Evolutionary conservation across 768 basidiomycete genomes (phyloP).

Genomic region (Gymnopilus dilepis): DNA sequence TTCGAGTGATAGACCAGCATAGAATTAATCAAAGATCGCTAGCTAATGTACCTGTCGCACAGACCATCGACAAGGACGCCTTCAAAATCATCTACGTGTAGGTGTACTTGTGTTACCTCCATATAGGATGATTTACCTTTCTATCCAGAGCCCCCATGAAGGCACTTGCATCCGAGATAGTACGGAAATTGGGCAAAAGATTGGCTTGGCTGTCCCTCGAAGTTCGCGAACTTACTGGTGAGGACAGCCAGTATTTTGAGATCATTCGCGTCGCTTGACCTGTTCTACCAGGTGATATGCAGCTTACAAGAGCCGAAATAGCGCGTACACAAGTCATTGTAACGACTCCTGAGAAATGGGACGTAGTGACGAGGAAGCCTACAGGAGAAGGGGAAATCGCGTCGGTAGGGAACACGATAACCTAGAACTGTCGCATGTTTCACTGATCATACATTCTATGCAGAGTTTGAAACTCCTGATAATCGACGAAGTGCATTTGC

Average conservation of each 20-base stretch:
- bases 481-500: conserved; percentile 95
- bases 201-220: conserved; percentile 85
- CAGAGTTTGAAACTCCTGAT: conserved; percentile 93
- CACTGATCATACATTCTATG: neutral
- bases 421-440: neutral
- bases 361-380: conserved; percentile 96
- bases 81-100: conserved; percentile 99
- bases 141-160: conserved; percentile 93
- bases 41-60: conserved; percentile 37
- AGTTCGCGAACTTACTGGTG: conserved; percentile 91
- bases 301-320: conserved; percentile 92
- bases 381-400: conserved; percentile 97
- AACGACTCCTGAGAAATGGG: conserved; percentile 99
- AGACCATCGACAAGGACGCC: conserved; percentile 65
- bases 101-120: conserved; percentile 23
- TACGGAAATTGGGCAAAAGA: conserved; percentile 89
- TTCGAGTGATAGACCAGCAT: conserved; percentile 86
- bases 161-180: conserved; percentile 94
- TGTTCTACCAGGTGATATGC: conserved; percentile 85
- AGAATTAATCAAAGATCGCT: conserved; percentile 21
- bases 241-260: neutral
- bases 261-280: neutral
- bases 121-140: neutral
- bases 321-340: conserved; percentile 97
- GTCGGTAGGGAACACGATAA: conserved; percentile 57